Percentiles rank a stretch among this genome's conserved stretches.
Conservation (phyloP, 371 early-diverging fungal genomes). For the Lichtheimia ornata region DNA sequence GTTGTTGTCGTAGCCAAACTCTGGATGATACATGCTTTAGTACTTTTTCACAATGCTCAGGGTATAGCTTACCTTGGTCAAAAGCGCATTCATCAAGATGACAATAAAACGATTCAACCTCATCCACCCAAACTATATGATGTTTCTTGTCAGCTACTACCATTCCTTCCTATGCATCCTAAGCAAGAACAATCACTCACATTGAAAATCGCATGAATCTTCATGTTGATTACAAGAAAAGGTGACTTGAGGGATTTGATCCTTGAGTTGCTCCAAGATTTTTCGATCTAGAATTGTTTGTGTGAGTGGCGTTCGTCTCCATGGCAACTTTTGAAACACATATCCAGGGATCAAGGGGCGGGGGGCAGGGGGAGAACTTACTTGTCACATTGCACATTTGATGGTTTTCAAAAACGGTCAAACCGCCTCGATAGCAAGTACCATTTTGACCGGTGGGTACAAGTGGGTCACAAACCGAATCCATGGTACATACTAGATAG, state of each 20-base stretch:
- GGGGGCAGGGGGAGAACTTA: no score
- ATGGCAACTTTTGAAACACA: not conserved
- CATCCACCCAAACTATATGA: slow-evolving; percentile 71
- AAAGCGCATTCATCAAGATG: slow-evolving; percentile 66
- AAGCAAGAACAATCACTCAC: slow-evolving; percentile 34
- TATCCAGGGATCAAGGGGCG: not conserved
- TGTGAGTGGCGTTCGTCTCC: no score
- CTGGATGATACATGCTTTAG: slow-evolving; percentile 18
- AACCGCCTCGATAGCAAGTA: slow-evolving; percentile 81
- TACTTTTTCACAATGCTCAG: not conserved
- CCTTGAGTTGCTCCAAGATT: slow-evolving; percentile 62
- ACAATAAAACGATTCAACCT: slow-evolving; percentile 79
- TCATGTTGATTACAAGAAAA: slow-evolving; percentile 61
- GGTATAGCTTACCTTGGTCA: slow-evolving; percentile 41
- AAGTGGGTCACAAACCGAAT: slow-evolving; percentile 75
- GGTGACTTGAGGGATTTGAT: slow-evolving; percentile 70
- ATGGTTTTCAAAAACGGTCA: slow-evolving; percentile 76
- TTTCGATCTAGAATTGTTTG: slow-evolving; percentile 47
- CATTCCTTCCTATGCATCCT: not conserved
- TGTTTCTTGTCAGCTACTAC: not conserved
- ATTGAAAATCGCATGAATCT: slow-evolving; percentile 69
- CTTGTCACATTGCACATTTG: slow-evolving; percentile 91
- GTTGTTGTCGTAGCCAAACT: slow-evolving; percentile 49
- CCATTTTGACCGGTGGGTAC: slow-evolving; percentile 78
- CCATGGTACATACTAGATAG: slow-evolving; percentile 75